Conservation (phyloP, 768 basidiomycete species). For the Russula sp. region DNA sequence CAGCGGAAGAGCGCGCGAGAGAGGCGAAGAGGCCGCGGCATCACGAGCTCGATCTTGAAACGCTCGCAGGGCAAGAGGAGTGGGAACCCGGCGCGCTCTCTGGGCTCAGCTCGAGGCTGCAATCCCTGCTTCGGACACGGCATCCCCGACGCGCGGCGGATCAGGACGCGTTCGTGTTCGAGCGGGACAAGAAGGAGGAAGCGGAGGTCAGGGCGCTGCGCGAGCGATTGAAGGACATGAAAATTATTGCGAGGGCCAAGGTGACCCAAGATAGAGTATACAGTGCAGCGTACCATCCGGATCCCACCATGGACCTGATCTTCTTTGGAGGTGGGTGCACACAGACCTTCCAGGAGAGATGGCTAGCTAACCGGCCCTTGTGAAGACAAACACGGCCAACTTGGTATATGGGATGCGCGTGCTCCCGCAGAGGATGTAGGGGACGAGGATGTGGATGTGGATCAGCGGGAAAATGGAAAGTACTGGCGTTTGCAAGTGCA, state of each 20-base stretch:
- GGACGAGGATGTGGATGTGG: constrained; percentile 44
- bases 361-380: background rate
- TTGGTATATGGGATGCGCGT: constrained; percentile 83
- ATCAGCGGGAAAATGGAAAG: constrained; percentile 55
- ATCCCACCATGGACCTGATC: constrained; percentile 70
- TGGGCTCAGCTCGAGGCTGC: constrained; percentile 40
- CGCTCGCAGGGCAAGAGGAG: constrained; percentile 41
- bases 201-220: constrained; percentile 47
- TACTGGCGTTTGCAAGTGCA: constrained; percentile 77
- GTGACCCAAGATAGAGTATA: constrained; percentile 72
- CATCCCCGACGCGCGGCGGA: constrained; percentile 36
- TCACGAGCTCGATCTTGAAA: constrained; percentile 52
- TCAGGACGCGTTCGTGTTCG: constrained; percentile 47
- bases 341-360: background rate
- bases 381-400: constrained; percentile 72
- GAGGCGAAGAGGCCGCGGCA: constrained; percentile 63
- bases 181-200: constrained; percentile 39
- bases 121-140: constrained; percentile 31
- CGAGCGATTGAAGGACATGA: constrained; percentile 46
- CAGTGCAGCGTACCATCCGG: constrained; percentile 75
- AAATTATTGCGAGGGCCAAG: constrained; percentile 71
- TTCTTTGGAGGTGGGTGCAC: constrained; percentile 68
- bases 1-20: constrained; percentile 54
- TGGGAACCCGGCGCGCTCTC: constrained; percentile 38
- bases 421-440: constrained; percentile 56